phyloP scores from a whole-genome alignment of 2,329 filamentous ascomycete species.

The Colletotrichum gigasporum region DNA sequence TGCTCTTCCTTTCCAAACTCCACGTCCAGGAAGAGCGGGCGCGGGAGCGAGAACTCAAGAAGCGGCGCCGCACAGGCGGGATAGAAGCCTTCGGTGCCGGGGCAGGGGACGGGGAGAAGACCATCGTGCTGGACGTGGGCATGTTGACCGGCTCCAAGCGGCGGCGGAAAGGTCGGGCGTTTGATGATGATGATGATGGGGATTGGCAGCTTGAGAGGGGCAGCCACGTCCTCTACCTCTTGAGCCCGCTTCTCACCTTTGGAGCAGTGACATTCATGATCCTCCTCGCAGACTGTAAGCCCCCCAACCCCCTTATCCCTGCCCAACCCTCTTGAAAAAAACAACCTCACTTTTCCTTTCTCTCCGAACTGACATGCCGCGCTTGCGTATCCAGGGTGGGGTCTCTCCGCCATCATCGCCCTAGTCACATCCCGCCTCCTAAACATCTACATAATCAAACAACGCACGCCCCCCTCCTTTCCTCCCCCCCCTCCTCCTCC shows the following conservation, averaged over 20 bases:
- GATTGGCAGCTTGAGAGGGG: constrained; percentile 52
- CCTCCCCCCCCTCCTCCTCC: constrained; percentile 13
- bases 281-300: constrained; percentile 54
- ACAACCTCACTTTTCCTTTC: neutral
- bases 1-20: constrained; percentile 41
- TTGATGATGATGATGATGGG: constrained; percentile 39
- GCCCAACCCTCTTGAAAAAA: no score
- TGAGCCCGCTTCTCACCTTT: constrained; percentile 57
- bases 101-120: neutral
- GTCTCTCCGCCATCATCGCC: constrained; percentile 54
- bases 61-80: constrained; percentile 35
- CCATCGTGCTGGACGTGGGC: constrained; percentile 31
- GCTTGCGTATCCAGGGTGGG: constrained; percentile 59
- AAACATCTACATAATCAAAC: constrained; percentile 66
- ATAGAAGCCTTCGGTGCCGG: constrained; percentile 4
- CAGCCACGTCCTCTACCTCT: constrained; percentile 59
- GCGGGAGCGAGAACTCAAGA: constrained; percentile 35
- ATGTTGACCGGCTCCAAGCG: constrained; percentile 35
- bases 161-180: constrained; percentile 33
- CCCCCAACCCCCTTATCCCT: constrained; percentile 34
- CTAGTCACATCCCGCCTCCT: constrained; percentile 64
- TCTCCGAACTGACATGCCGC: constrained; percentile 32
- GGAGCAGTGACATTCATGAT: constrained; percentile 53
- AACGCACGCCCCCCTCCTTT: constrained; percentile 45
- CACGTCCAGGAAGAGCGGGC: constrained; percentile 42